These are phyloP conservation scores for Leptographium galeiforme DNA, from an alignment of 2,329 filamentous ascomycete genomes.

Conservation along the genomic window DNA sequence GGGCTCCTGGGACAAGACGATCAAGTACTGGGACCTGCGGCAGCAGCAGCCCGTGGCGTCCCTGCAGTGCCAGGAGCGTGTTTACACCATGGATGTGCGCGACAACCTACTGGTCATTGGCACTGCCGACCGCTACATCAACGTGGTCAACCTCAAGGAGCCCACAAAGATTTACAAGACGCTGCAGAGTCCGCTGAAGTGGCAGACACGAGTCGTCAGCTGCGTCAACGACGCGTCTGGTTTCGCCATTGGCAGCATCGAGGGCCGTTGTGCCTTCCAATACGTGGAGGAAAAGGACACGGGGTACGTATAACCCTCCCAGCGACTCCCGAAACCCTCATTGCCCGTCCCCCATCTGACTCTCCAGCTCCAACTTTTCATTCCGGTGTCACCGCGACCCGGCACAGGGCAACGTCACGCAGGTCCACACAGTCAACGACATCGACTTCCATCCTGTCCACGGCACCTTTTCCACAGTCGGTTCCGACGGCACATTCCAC, in stretches of 20 bases:
- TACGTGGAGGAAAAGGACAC: slow-evolving; percentile 95
- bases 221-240: slow-evolving; percentile 88
- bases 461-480: slow-evolving; percentile 96
- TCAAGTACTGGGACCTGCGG: slow-evolving; percentile 81
- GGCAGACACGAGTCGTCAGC: slow-evolving; percentile 90
- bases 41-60: slow-evolving; percentile 50
- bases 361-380: slow-evolving; percentile 71
- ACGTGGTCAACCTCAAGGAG: slow-evolving; percentile 81
- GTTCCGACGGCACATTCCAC: slow-evolving; percentile 90
- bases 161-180: slow-evolving; percentile 92
- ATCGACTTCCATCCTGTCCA: slow-evolving; percentile 96
- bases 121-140: slow-evolving; percentile 91
- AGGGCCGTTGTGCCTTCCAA: slow-evolving; percentile 93
- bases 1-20: slow-evolving; percentile 80
- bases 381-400: slow-evolving; percentile 97
- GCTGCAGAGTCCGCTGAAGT: slow-evolving; percentile 89
- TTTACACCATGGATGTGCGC: slow-evolving; percentile 86
- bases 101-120: slow-evolving; percentile 81
- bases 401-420: slow-evolving; percentile 60
- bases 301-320: slow-evolving; percentile 30
- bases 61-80: slow-evolving; percentile 58
- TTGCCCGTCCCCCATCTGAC: slow-evolving; percentile 4
- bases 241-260: slow-evolving; percentile 91
- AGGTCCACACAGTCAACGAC: slow-evolving; percentile 89
- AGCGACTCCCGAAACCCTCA: neutral